A percentile compares a stretch with the other conserved stretches of the same genome.
Conservation (phyloP, 768 basidiomycete species). For the Calocybe gangraenosa region DNA sequence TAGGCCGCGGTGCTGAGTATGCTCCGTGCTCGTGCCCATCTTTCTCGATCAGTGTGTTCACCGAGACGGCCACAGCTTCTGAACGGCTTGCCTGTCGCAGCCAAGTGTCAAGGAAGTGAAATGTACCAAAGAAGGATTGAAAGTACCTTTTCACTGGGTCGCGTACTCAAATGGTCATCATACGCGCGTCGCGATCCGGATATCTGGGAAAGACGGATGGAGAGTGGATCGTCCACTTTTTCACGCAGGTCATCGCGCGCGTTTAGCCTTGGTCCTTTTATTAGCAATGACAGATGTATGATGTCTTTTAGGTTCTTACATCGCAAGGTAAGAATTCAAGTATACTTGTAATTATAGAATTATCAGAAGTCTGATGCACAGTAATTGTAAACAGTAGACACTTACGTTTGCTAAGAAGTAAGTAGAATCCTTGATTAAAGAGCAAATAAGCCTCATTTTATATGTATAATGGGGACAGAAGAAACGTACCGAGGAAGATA, state of each 20-base stretch:
- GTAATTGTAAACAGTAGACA: background rate
- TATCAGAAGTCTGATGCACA: background rate
- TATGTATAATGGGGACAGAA: background rate
- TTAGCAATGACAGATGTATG: background rate
- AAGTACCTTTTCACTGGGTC: slow-evolving; percentile 11
- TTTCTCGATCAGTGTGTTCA: slow-evolving; percentile 13
- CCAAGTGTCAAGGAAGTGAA: background rate
- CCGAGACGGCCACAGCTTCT: slow-evolving; percentile 12
- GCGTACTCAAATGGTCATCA: background rate
- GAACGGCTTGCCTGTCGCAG: slow-evolving; percentile 5
- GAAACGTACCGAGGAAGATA: slow-evolving; percentile 42
- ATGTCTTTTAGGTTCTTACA: slow-evolving; percentile 18
- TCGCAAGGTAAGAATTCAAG: slow-evolving; percentile 52
- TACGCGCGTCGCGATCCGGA: slow-evolving; percentile 13
- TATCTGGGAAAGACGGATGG: slow-evolving; percentile 40
- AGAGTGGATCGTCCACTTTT: slow-evolving; percentile 28
- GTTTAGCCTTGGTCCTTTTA: slow-evolving; percentile 49
- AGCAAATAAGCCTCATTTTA: background rate
- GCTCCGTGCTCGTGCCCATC: too few relatives aligned
- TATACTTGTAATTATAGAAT: too few relatives aligned
- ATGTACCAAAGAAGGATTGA: background rate
- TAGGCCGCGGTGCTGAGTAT: too few relatives aligned
- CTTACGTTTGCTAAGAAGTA: slow-evolving; percentile 51
- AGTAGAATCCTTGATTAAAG: slow-evolving; percentile 36
- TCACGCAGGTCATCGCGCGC: slow-evolving; percentile 38